A percentile compares a stretch with the other conserved stretches of the same genome.
Evolutionary conservation across 768 basidiomycete genomes (phyloP).

Genomic region (Gelatoporia subvermispora): DNA sequence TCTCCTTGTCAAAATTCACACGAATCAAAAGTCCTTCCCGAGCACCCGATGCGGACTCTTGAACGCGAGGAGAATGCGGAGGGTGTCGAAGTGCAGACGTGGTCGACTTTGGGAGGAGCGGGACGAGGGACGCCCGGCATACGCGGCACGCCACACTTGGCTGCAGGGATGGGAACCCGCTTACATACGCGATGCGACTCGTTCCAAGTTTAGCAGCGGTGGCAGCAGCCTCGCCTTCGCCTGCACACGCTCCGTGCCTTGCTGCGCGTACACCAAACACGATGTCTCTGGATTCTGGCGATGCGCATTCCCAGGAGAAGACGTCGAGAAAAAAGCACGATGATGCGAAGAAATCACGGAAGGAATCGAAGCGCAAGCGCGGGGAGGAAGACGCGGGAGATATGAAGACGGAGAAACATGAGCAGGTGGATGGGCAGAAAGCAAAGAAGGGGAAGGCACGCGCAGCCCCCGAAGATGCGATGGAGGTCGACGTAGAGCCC

Average conservation of each 20-base stretch:
- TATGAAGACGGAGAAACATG: neutral
- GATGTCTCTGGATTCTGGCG: neutral
- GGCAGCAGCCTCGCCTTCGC: neutral
- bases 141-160: neutral
- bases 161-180: no score
- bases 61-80: neutral
- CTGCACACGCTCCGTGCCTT: slow-evolving; percentile 7
- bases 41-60: neutral
- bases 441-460: slow-evolving; percentile 5
- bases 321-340: neutral
- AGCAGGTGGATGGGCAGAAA: slow-evolving; percentile 4
- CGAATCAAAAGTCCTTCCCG: no score
- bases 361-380: slow-evolving; percentile 10
- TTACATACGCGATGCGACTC: no score
- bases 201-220: neutral
- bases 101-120: no score
- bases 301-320: slow-evolving; percentile 11
- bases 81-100: no score
- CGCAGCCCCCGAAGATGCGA: neutral
- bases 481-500: neutral
- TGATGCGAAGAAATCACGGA: slow-evolving; percentile 12
- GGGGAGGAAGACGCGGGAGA: slow-evolving; percentile 3
- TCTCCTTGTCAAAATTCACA: neutral
- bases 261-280: neutral
- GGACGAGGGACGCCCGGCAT: no score